Evolutionary conservation across 306 rosid genomes (phyloP).

Genomic region (Castanospermum australe): DNA sequence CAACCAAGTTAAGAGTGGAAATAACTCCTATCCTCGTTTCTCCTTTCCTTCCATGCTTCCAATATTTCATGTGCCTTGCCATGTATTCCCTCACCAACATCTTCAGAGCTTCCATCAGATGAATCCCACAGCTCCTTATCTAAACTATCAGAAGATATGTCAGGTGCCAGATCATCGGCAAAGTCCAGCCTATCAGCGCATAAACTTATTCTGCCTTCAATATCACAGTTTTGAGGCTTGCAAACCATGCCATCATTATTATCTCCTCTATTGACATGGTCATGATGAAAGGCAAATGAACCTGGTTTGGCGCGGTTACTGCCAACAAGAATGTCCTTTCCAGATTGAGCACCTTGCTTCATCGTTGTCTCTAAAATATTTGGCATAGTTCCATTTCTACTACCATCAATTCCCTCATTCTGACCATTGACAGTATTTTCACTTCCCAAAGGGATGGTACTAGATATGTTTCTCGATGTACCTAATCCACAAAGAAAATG

Average conservation of each 20-base stretch:
- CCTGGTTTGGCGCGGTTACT: conserved; percentile 13
- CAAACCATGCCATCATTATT: conserved; percentile 18
- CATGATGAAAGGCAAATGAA: conserved; percentile 11
- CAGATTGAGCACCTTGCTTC: conserved; percentile 30
- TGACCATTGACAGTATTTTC: conserved; percentile 15
- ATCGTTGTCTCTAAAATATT: conserved; percentile 16
- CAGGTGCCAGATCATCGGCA: conserved; percentile 22
- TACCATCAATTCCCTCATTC: conserved; percentile 29
- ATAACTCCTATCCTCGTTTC: conserved; percentile 47
- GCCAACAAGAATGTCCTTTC: conserved; percentile 24
- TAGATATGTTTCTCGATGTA: conserved; percentile 30
- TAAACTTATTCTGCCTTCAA: conserved; percentile 21
- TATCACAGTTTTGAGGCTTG: conserved; percentile 22
- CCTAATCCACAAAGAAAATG: conserved; percentile 46
- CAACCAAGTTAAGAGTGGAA: conserved; percentile 36
- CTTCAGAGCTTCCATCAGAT: conserved; percentile 35
- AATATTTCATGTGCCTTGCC: conserved; percentile 61
- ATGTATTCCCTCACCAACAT: conserved; percentile 35
- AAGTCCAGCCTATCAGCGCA: background rate
- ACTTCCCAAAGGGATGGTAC: conserved; percentile 32
- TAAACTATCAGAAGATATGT: conserved; percentile 2
- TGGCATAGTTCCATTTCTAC: conserved; percentile 16
- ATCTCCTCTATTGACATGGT: conserved; percentile 21
- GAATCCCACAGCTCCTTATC: conserved; percentile 29
- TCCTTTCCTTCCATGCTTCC: conserved; percentile 69